These are phyloP conservation scores for Solanum medicagineum DNA, from an alignment of 257 asterid species.

Conservation along the genomic window DNA sequence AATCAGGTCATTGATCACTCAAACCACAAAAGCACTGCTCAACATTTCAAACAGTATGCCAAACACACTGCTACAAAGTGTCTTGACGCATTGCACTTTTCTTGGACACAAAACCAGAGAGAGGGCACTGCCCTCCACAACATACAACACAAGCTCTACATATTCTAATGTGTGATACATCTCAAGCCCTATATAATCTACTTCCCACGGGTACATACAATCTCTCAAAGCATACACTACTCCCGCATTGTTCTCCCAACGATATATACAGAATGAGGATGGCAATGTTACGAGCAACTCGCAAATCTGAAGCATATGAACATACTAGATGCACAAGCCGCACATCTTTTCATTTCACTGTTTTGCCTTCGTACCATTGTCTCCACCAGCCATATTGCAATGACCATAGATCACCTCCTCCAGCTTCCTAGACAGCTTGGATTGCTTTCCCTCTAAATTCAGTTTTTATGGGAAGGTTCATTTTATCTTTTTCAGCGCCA, in stretches of 20 bases:
- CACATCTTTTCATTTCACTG: neutral
- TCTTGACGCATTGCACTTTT: too few species aligned
- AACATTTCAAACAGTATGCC: neutral
- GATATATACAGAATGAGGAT: neutral
- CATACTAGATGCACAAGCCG: neutral
- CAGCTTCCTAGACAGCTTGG: neutral
- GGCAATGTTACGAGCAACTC: neutral
- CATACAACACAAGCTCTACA: neutral
- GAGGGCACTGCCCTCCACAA: neutral
- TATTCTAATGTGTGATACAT: too few species aligned
- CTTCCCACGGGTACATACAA: too few species aligned
- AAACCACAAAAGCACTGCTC: neutral
- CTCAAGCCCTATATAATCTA: too few species aligned
- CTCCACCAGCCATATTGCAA: neutral
- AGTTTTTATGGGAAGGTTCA: neutral
- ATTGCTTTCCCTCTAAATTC: constrained; percentile 6
- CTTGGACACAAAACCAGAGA: neutral
- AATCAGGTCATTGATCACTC: neutral
- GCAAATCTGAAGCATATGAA: neutral
- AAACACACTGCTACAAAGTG: neutral
- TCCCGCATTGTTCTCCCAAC: neutral
- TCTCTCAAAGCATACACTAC: too few species aligned
- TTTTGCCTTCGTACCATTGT: neutral
- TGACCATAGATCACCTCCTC: neutral
- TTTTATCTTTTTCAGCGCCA: constrained; percentile 8